These are phyloP conservation scores for Globisporangium spiculum DNA, from an alignment of 352 stramenopile genomes.

Conservation along the genomic window DNA sequence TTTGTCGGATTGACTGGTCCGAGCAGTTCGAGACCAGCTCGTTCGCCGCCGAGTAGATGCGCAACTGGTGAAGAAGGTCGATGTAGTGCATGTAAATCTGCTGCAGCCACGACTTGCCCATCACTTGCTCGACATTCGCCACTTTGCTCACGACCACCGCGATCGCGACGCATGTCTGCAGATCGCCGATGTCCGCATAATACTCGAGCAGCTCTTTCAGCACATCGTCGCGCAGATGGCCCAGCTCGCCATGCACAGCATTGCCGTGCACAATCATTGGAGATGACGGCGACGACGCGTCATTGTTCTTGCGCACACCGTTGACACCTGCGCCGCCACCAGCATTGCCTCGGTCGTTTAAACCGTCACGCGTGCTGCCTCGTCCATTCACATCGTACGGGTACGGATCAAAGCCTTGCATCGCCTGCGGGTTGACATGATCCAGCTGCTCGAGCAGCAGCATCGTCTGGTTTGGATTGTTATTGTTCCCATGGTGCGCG, in stretches of 20 bases:
- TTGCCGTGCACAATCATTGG: slow-evolving; percentile 73
- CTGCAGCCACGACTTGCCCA: slow-evolving; percentile 85
- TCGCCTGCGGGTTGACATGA: slow-evolving; percentile 83
- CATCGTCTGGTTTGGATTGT: slow-evolving; percentile 58
- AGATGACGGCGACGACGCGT: slow-evolving; percentile 48
- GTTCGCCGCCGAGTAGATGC: slow-evolving; percentile 86
- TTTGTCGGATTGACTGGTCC: slow-evolving; percentile 85
- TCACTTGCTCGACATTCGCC: slow-evolving; percentile 75
- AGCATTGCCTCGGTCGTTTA: not conserved
- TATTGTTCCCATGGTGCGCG: slow-evolving; percentile 5
- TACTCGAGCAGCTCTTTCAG: slow-evolving; percentile 88
- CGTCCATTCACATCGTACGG: slow-evolving; percentile 61
- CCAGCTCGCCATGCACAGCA: slow-evolving; percentile 70
- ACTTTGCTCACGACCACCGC: slow-evolving; percentile 69
- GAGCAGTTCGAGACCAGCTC: slow-evolving; percentile 82
- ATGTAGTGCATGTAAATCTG: slow-evolving; percentile 92
- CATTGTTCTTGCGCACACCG: slow-evolving; percentile 25
- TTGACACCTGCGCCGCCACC: not conserved
- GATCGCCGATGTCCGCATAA: slow-evolving; percentile 80
- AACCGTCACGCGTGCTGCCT: slow-evolving; percentile 10
- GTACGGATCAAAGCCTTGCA: slow-evolving; percentile 85
- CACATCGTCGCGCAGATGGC: slow-evolving; percentile 65
- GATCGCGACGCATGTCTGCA: slow-evolving; percentile 83
- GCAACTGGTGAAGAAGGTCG: slow-evolving; percentile 82
- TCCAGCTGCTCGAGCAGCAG: slow-evolving; percentile 85